A percentile compares a stretch with the other conserved stretches of the same genome.
phyloP scores from a whole-genome alignment of 345 rosid species.

The Moringa oleifera region DNA sequence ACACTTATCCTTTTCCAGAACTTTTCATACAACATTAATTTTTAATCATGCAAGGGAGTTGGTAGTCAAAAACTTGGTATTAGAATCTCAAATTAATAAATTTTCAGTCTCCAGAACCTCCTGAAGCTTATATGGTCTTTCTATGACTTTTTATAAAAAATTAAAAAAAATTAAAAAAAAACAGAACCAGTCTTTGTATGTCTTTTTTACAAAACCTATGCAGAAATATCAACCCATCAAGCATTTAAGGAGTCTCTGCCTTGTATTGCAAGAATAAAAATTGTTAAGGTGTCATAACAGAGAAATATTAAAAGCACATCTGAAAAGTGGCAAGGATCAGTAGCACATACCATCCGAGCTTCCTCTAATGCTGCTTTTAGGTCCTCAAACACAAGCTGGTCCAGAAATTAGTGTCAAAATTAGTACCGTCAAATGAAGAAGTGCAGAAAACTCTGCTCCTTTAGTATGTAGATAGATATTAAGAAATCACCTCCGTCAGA shows the following conservation, averaged over 20 bases:
- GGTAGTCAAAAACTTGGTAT: too few relatives aligned
- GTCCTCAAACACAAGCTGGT: slow-evolving; percentile 84
- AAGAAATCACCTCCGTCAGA: slow-evolving; percentile 51
- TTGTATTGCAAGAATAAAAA: too few relatives aligned
- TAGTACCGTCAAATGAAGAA: slow-evolving; percentile 4
- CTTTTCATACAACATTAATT: too few relatives aligned
- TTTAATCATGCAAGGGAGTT: too few relatives aligned
- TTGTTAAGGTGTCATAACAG: neutral
- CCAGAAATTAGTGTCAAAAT: slow-evolving; percentile 27
- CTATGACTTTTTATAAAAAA: too few relatives aligned
- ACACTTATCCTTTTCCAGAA: too few relatives aligned
- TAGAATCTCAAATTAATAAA: too few relatives aligned
- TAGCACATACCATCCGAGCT: slow-evolving; percentile 65
- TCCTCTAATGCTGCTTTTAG: slow-evolving; percentile 97
- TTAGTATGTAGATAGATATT: neutral
- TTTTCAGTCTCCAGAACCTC: too few relatives aligned
- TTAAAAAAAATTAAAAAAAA: too few relatives aligned
- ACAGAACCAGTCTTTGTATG: too few relatives aligned
- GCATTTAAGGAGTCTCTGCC: neutral
- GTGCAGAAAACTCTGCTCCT: neutral
- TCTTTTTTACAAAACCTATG: neutral
- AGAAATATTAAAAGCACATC: neutral
- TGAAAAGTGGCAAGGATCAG: slow-evolving; percentile 7
- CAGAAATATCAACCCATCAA: neutral
- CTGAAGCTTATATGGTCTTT: too few relatives aligned